Evolutionary conservation across 805 yeast genomes (phyloP), one percentile per base, ranked within the genome.

Genomic region (Starmera dryadoides): DNA sequence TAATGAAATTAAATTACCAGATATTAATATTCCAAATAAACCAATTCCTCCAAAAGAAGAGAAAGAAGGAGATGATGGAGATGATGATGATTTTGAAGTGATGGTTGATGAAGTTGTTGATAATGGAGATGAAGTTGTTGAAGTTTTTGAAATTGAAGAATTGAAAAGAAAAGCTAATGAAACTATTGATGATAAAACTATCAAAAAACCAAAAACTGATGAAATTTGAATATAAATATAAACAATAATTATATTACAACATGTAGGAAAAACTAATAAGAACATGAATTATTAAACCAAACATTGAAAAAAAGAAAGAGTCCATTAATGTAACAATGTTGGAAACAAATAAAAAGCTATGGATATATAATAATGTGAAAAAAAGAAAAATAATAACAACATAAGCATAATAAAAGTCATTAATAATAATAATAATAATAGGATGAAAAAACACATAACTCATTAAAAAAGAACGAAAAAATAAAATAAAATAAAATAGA

Each of bases 21-120:
- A 56, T 25, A 29, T 66, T n/a, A 50, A 48, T 4, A 58, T 65
- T 9, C 62, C 63, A 40, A 29, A 50, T 44, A 48, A 43, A 37
- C 51, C 56, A 23, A 41, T 41, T 10, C 38, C 46, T 34, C 36
- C 34, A 16, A 25, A 48, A 11, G 48, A 53, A 15, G 52, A 53
- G 0, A 55, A 43, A 1, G 55, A 45, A n/a, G 41, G 42, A n/a
- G 50, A 41, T 1, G 44, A 46, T 25, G 30, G 42, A 28, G 49
- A 50, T 8, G 46, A 43, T 12, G 23, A 38, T 32, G 40, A 30
- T 11, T 40, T 33, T 25, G 44, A 44, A 11, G 44, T 44, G 30
- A 52, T 46, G 4, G 33, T 48, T 4, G 36, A 51, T 34, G 52
- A 40, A 2, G 43, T 34, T 6, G 41, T 34, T 14, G 41, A 50